phyloP scores from a whole-genome alignment of 805 yeast genomes.

The Wickerhamomyces ciferrii region DNA sequence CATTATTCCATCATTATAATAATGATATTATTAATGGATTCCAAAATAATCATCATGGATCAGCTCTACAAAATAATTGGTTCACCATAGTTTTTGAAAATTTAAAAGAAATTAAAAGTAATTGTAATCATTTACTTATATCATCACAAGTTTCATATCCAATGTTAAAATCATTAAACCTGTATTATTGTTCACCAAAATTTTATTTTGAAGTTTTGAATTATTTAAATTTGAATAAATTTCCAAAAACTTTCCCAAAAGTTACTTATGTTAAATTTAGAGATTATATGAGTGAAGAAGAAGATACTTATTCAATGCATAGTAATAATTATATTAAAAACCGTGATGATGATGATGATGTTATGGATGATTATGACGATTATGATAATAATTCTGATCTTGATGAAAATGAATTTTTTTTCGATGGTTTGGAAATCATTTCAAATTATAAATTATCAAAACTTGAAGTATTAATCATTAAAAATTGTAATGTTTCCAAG shows the following conservation, averaged over 20 bases:
- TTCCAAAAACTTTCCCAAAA: conserved; percentile 9
- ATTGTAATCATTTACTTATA: conserved; percentile 17
- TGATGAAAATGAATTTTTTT: conserved; percentile 31
- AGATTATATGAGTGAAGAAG: conserved; percentile 22
- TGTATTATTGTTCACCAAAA: conserved; percentile 20
- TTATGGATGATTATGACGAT: conserved; percentile 23
- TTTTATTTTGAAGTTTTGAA: conserved; percentile 18
- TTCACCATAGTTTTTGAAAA: conserved; percentile 5
- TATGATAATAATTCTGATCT: conserved; percentile 26
- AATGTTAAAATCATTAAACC: conserved; percentile 7
- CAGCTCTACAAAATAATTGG: neutral
- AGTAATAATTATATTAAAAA: conserved; percentile 13
- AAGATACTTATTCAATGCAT: conserved; percentile 16
- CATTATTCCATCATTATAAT: conserved; percentile 8
- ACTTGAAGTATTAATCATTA: conserved; percentile 10
- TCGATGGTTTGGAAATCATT: conserved; percentile 26
- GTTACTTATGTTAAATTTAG: conserved; percentile 14
- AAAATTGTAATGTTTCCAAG: conserved; percentile 18
- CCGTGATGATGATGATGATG: conserved; percentile 10
- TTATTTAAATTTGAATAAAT: conserved; percentile 8
- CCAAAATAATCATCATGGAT: too few species aligned
- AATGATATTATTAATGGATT: neutral
- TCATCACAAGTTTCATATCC: conserved; percentile 10
- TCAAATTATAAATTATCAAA: conserved; percentile 11
- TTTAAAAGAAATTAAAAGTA: conserved; percentile 10